Evolutionary conservation across 169 alveolate species (phyloP), one percentile per base, ranked within the genome.

Genomic region (Fabrea salina): DNA sequence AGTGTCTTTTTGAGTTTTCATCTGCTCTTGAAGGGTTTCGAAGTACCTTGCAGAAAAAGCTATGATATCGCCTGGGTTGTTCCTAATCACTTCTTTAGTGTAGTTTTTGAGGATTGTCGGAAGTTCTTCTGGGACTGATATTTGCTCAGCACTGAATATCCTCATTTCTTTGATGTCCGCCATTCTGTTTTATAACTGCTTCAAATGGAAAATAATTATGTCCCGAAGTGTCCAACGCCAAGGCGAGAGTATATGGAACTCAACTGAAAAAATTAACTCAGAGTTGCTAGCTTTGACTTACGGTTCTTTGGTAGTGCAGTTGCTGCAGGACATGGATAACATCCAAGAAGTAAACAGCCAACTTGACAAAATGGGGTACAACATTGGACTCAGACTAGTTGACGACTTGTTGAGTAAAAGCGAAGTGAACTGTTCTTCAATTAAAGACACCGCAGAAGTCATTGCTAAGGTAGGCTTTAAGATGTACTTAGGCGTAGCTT

Each of bases 321-420:
- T 95, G 66, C 84, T 96, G 33, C 94, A 95, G 67, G 98, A 96
- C 53, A 83, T 87, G 8, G 98, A 96, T 40, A 86, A 90, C 61
- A 93, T 96, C 53, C 97, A 94, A 32, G 97, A 94, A 51, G 98
- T 97, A 19, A 97, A 97, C 86, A 90, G 87, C 0, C 95, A 93
- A 75, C 86, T 97, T 35, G 93, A 85, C 40, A 84, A 72, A 64
- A 95, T 94, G 91, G 98, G 98, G 27, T 93, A 85, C 74, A 96
- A 96, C 82, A 96, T 96, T 27, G 98, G 98, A 27, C 81, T 91
- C 33, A 91, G 98, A 33, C 79, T 96, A 49, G 85, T 96, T 5
- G 98, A 96, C 68, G 98, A 96, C 82, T 96, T 94, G 86, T 89
- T 96, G 43, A 95, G 98, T 25, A 96, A 96, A 89, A 75, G 94